Evolutionary conservation across 2,329 filamentous ascomycete species (phyloP).

Genomic region (Exserohilum turcica): DNA sequence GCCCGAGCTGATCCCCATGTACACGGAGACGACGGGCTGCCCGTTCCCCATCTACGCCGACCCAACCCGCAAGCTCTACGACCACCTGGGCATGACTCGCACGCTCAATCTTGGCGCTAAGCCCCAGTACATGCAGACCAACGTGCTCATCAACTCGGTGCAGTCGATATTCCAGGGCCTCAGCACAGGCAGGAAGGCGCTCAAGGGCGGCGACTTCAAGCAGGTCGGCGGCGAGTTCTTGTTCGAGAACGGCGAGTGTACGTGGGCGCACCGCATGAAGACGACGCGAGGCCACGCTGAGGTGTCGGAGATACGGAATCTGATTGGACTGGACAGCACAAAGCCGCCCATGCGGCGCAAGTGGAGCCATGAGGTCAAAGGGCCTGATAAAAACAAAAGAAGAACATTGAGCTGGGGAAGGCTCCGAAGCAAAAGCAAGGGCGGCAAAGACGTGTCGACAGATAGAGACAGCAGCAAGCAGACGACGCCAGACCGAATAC

Average conservation of each 20-base stretch:
- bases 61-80: slow-evolving; percentile 69
- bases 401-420: slow-evolving; percentile 39
- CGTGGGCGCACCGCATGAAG: slow-evolving; percentile 83
- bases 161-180: slow-evolving; percentile 65
- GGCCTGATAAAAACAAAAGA: slow-evolving; percentile 23
- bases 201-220: slow-evolving; percentile 67
- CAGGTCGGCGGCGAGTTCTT: slow-evolving; percentile 80
- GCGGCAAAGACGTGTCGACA: slow-evolving; percentile 17
- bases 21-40: slow-evolving; percentile 66
- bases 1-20: slow-evolving; percentile 69
- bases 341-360: slow-evolving; percentile 38
- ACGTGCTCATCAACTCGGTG: slow-evolving; percentile 53
- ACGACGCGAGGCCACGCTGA: slow-evolving; percentile 79
- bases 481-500: slow-evolving; percentile 27
- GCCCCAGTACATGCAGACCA: slow-evolving; percentile 69
- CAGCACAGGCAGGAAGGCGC: slow-evolving; percentile 62
- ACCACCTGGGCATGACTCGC: slow-evolving; percentile 69
- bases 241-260: slow-evolving; percentile 72
- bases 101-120: slow-evolving; percentile 65
- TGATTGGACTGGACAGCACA: slow-evolving; percentile 57
- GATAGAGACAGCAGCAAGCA: slow-evolving; percentile 18
- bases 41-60: slow-evolving; percentile 80
- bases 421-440: slow-evolving; percentile 33
- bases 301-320: slow-evolving; percentile 66
- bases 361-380: slow-evolving; percentile 44